phyloP scores from a whole-genome alignment of 1,284 basidiomycete species.

The Meripilus lineatus region DNA sequence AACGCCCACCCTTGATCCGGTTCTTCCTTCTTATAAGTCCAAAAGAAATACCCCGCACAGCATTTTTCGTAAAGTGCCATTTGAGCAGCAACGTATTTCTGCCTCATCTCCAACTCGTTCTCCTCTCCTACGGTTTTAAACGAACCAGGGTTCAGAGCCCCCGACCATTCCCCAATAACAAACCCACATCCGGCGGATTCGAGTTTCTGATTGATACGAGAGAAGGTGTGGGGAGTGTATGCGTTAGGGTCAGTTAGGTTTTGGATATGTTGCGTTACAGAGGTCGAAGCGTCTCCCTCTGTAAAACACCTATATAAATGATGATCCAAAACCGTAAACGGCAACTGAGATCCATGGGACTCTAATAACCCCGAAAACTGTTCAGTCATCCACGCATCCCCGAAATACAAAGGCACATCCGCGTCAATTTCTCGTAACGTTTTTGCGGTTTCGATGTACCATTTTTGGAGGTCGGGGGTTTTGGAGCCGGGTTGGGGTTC shows the following conservation, averaged over 20 bases:
- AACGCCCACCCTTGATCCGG: conserved; percentile 76
- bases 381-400: conserved; percentile 76
- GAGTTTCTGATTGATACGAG: conserved; percentile 38
- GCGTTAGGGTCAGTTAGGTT: conserved; percentile 38
- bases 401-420: conserved; percentile 64
- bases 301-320: conserved; percentile 88
- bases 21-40: conserved; percentile 81
- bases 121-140: conserved; percentile 34
- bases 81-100: conserved; percentile 61
- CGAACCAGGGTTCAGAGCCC: conserved; percentile 68
- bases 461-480: conserved; percentile 47
- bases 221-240: conserved; percentile 37
- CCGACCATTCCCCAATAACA: conserved; percentile 85
- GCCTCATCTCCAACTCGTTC: conserved; percentile 37
- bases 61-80: conserved; percentile 61
- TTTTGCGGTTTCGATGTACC: conserved; percentile 62
- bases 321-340: conserved; percentile 71
- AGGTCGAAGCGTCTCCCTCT: conserved; percentile 48
- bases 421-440: conserved; percentile 52
- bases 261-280: conserved; percentile 54
- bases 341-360: conserved; percentile 24
- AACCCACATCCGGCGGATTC: conserved; percentile 51
- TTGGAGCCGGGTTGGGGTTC: conserved; percentile 63
- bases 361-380: conserved; percentile 59
- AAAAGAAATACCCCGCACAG: conserved; percentile 82